phyloP scores from a whole-genome alignment of 2,329 filamentous ascomycete species.

The Diaporthe aspalathi region DNA sequence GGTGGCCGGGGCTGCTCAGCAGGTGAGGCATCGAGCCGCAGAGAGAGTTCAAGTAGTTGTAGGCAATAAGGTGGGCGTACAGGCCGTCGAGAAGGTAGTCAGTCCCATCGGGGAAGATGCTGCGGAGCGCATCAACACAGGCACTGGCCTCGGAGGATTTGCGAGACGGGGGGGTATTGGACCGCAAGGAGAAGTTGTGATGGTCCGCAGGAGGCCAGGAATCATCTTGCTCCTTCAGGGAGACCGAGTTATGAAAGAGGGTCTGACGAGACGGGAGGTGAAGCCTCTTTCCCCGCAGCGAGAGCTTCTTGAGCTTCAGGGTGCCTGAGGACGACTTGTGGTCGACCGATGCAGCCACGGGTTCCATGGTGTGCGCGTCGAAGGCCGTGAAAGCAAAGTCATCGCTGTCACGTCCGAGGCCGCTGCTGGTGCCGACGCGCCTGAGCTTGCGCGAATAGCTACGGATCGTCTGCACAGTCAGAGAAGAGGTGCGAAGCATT shows the following conservation, averaged over 20 bases:
- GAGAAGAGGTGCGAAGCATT: conserved; percentile 65
- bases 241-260: conserved; percentile 8
- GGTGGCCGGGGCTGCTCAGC: neutral
- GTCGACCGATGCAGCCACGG: neutral
- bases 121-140: conserved; percentile 52
- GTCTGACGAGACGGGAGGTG: conserved; percentile 26
- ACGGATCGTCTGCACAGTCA: conserved; percentile 69
- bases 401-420: conserved; percentile 36
- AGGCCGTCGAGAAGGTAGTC: conserved; percentile 69
- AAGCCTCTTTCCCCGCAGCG: conserved; percentile 33
- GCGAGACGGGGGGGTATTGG: conserved; percentile 1
- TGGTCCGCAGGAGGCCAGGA: conserved; percentile 29
- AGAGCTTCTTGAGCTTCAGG: conserved; percentile 32
- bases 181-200: conserved; percentile 5
- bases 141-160: conserved; percentile 21
- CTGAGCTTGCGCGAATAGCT: conserved; percentile 65
- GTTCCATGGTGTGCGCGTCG: neutral
- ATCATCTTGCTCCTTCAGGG: conserved; percentile 14
- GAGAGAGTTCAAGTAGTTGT: conserved; percentile 64
- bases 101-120: conserved; percentile 63
- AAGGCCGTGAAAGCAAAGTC: conserved; percentile 40
- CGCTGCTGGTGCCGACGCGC: conserved; percentile 45
- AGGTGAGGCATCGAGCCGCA: conserved; percentile 41
- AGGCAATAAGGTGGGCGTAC: conserved; percentile 69
- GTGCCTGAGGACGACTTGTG: conserved; percentile 31